Base-by-base conservation (phyloP, 176 grass and related monocot genomes). In the Oropetium thomaeum region DNA sequence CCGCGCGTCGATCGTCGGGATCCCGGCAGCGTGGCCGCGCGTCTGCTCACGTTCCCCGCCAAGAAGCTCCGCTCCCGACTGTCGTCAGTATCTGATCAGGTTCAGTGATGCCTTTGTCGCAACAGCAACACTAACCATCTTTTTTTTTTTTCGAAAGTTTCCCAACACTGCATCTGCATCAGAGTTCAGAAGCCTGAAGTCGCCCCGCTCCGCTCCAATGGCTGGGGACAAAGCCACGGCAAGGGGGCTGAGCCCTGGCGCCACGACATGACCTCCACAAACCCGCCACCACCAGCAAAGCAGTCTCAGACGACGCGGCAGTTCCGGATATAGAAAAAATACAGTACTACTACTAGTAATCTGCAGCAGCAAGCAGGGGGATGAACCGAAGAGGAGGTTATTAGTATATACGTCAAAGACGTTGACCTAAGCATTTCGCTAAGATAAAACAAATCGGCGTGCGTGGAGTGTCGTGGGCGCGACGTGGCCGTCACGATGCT, bases 401-500 rank as follows among this genome's bases (percentile, higher is more conserved):
- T 15, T 12, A 22, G 42, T n/a, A n/a, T n/a, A n/a, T n/a, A 51
- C 72, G 65, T 49, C 71, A 57, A 42, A 7, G 17, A 17, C 41
- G 67, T 33, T 71, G 28, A 62, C 45, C 20, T n/a, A 23, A 49
- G 8, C 45, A 26, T 23, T n/a, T n/a, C 3, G 42, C 10, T 11
- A 51, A 53, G n/a, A n/a, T n/a, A n/a, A 26, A 58, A 74, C 7
- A 62, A 75, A 14, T 39, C 48, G 3, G 57, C 10, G 58, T 33
- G 42, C 29, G 74, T 62, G 69, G 72, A n/a, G 44, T 54, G 86
- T 88, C 43, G 75, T 83, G 75, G 69, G 8, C 69, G 1, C 53
- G 68, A 25, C 86, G 86, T 83, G 75, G 22, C 75, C 75, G 81
- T 79, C 86, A 88, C 86, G 86, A 83, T 64, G 81, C 69, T 1